Base-by-base conservation (phyloP, 1,284 basidiomycete species). In the Trametes pubescens region DNA sequence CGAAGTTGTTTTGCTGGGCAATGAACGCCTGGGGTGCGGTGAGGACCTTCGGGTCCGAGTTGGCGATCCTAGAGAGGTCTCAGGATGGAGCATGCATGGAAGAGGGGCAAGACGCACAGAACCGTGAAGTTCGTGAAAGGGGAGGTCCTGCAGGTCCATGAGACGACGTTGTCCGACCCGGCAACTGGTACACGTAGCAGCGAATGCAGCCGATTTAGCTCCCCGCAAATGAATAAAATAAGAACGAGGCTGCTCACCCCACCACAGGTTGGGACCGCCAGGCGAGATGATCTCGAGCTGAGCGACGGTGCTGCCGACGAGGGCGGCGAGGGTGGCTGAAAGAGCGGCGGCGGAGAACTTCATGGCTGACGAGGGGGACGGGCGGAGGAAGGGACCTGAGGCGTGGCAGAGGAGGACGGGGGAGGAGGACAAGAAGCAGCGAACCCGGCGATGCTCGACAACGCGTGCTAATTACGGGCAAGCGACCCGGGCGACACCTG, bases 1-100 rank as follows among this genome's bases (percentile, higher is more conserved):
- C 83, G 56, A 78, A 84, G 76, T 87, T 88, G 62, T 81, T 69
- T 62, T 87, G 75, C 59, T 82, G 74, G 37, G 85, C 75, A 51
- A 90, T 80, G 74, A 84, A 75, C 26, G 83, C 77, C n/a, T 73
- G 68, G 21, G 80, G 72, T 1, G 75, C 60, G 18, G 60, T 8
- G 55, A 83, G 71, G 61, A 83, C 68, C 22, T 67, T 26, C 0
- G 64, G 62, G 72, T 83, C 66, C 10, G 76, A 67, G 76, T 84
- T 85, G 57, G 75, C 70, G 51, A 85, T 51, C 29, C 83, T 85
- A 32, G 55, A 10, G 32, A 29, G 53, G 60, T 56, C 10, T 61
- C 53, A 62, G 21, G 62, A 40, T 29, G 60, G 59, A 69, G 47
- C n/a, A 65, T 47, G 26, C 47, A 34, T 32, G 21, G 14, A 22